Base-by-base conservation (phyloP, 495 filamentous ascomycete genomes). In the Penicillium waksmanii region DNA sequence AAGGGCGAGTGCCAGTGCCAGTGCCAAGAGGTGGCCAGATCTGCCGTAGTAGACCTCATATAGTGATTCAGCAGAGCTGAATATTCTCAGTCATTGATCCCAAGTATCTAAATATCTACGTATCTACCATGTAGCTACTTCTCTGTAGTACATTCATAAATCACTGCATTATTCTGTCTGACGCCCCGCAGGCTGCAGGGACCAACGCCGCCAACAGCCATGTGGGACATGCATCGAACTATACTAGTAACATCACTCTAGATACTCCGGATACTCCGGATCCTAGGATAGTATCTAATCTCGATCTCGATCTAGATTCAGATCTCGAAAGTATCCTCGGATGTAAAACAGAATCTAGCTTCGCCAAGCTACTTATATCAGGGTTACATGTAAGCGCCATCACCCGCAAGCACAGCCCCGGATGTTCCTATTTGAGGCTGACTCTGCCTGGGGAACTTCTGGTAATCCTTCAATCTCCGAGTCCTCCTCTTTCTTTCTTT, bases 401-500 rank as follows among this genome's bases (percentile, higher is more conserved):
- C 17, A 2, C 4, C 23, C 23, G 23, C 23, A 35, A 50, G 44
- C 61, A 59, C 53, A 63, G 61, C 61, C 61, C 48, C 61, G 18
- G 23, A 42, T 64, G 53, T 64, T 64, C 49, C 58, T 61, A 58
- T 61, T 65, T 51, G 58, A 50, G 38, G 55, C n/a, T 42, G 15
- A 13, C 34, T 48, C 27, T 10, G 42, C 42, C 42, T 19, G 10
- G 15, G 3, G 5, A 10, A 1, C 9, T 46, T 46, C n/a, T 9
- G 25, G n/a, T 34, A 3, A 25, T 42, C 8, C 5, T 40, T 13
- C 15, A 40, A 47, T 15, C 9, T 35, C 21, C 21, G 21, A 21
- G 21, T 21, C 8, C 58, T 18, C 44, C 0, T 42, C 19, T 40
- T 18, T 43, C 33, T 42, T 27, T 51, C 47, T 36, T 31, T 11